Evolutionary conservation across 768 basidiomycete genomes (phyloP).

Genomic region (Coprinellus micaceus): DNA sequence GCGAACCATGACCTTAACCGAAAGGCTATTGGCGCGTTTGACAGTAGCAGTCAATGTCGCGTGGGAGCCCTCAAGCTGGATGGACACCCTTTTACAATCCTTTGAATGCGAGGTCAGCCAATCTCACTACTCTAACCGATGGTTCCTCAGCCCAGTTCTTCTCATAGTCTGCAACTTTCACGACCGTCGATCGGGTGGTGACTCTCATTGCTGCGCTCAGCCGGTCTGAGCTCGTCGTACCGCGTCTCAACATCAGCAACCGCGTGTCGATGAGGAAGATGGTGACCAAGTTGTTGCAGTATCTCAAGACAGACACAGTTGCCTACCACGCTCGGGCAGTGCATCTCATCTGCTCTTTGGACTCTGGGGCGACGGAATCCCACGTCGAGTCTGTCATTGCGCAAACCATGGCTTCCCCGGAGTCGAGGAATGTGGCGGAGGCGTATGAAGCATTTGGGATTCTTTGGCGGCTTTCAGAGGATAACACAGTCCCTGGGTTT

Average conservation of each 20-base stretch:
- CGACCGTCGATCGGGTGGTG: conserved; percentile 60
- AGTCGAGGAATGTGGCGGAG: conserved; percentile 43
- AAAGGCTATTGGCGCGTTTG: conserved; percentile 44
- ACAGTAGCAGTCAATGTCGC: conserved; percentile 35
- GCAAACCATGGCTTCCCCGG: conserved; percentile 58
- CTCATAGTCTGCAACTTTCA: conserved; percentile 70
- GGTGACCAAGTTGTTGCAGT: conserved; percentile 66
- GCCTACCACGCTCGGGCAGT: conserved; percentile 81
- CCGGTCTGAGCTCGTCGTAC: conserved; percentile 45
- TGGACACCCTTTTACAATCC: conserved; percentile 46
- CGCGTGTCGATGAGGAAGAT: conserved; percentile 55
- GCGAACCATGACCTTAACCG: conserved; percentile 49
- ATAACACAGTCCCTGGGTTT: conserved; percentile 76
- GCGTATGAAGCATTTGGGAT: conserved; percentile 88
- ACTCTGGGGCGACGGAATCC: conserved; percentile 48
- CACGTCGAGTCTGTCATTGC: conserved; percentile 81
- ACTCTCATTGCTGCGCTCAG: conserved; percentile 55
- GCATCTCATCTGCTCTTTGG: conserved; percentile 77
- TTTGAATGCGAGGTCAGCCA: conserved; percentile 55
- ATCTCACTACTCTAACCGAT: no score
- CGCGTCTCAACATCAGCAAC: conserved; percentile 52
- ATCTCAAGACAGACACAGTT: conserved; percentile 61
- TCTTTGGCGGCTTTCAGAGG: conserved; percentile 90
- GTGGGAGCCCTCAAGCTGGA: conserved; percentile 70
- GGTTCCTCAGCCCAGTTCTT: no score